These are phyloP conservation scores for Talaromyces sp. DNA, from an alignment of 2,329 filamentous ascomycete genomes.

Conservation along the genomic window DNA sequence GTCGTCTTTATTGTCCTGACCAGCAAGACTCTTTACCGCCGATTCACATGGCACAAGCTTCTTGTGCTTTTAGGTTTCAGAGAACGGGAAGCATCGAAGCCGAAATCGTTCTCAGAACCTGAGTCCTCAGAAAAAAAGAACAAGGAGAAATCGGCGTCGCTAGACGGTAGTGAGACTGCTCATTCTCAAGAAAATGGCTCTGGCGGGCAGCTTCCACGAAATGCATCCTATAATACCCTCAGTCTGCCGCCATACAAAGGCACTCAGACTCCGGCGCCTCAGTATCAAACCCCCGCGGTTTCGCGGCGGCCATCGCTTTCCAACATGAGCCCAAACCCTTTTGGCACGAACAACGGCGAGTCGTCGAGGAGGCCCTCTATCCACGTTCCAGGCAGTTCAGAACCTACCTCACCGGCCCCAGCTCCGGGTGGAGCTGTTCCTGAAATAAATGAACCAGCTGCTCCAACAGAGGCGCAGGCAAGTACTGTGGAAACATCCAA, in stretches of 20 bases:
- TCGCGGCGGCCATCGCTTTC: slow-evolving; percentile 11
- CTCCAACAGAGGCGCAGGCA: not conserved
- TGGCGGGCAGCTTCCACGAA: slow-evolving; percentile 1
- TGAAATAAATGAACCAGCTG: not conserved
- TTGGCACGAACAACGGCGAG: slow-evolving; percentile 1
- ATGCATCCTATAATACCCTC: slow-evolving; percentile 7
- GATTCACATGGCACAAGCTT: slow-evolving; percentile 11
- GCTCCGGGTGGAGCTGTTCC: not conserved
- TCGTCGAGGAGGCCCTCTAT: slow-evolving; percentile 7
- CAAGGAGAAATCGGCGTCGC: not conserved
- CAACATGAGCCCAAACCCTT: slow-evolving; percentile 1
- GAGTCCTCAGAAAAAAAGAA: not conserved
- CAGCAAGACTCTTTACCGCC: slow-evolving; percentile 12
- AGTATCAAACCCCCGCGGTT: slow-evolving; percentile 11
- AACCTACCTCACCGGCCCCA: not conserved
- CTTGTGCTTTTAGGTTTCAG: slow-evolving; percentile 5
- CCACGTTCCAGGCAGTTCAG: not conserved
- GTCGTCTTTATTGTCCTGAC: slow-evolving; percentile 9
- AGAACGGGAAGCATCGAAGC: slow-evolving; percentile 2
- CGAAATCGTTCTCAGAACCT: slow-evolving; percentile 1
- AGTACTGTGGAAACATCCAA: not conserved
- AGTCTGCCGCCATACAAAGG: slow-evolving; percentile 8
- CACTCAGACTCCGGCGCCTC: slow-evolving; percentile 11
- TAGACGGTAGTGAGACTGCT: not conserved
- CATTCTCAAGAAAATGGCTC: not conserved